Evolutionary conservation across 1,284 basidiomycete species (phyloP).

Genomic region (Heterobasidion occidentale): DNA sequence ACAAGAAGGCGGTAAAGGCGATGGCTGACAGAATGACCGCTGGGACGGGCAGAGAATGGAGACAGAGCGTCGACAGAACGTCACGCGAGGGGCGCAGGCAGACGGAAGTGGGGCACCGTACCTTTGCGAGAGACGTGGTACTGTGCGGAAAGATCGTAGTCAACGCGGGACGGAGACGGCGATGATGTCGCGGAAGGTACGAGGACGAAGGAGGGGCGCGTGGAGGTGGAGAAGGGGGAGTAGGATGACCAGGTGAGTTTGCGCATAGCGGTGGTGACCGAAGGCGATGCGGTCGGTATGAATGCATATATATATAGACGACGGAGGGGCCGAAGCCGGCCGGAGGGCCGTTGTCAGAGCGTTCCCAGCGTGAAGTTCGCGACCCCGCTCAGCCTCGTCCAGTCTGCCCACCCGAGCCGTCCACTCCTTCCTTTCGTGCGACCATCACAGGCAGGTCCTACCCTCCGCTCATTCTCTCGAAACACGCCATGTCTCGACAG

Average conservation of each 20-base stretch:
- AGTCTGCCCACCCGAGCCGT: background rate
- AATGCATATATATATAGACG: no score
- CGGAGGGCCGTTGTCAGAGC: no score
- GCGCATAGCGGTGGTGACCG: background rate
- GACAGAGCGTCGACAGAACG: background rate
- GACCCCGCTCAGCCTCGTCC: no score
- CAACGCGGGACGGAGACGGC: background rate
- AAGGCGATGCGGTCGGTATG: background rate
- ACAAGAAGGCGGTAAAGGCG: constrained; percentile 6
- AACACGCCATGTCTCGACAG: background rate
- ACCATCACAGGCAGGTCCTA: background rate
- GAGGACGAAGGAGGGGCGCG: background rate
- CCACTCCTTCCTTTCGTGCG: background rate
- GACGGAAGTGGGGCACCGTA: constrained; percentile 1
- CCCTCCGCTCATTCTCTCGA: background rate
- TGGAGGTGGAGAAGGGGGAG: background rate
- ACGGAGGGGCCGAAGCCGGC: no score
- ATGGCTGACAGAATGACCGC: constrained; percentile 10
- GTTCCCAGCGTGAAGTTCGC: no score
- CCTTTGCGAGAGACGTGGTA: constrained; percentile 11
- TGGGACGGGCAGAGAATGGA: constrained; percentile 1
- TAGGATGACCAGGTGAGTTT: background rate
- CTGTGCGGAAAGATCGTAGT: background rate
- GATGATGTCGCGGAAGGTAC: background rate
- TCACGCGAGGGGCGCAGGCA: no score